Conservation (phyloP, 805 yeast genomes). For the Myxozyma neotropica region DNA sequence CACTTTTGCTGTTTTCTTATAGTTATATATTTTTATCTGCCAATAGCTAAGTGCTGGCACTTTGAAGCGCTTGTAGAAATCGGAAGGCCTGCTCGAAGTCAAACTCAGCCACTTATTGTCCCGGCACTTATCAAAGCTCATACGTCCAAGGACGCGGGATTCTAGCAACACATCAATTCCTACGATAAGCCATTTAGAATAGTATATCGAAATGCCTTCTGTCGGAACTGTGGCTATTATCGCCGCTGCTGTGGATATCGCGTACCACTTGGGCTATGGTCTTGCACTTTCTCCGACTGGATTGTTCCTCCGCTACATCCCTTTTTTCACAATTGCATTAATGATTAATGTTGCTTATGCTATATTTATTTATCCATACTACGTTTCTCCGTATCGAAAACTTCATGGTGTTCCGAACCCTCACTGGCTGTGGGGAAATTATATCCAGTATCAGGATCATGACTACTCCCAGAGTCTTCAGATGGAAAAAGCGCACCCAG, state of each 20-base stretch:
- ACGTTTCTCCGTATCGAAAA: conserved; percentile 23
- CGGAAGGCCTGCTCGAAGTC: no score
- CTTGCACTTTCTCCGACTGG: not conserved
- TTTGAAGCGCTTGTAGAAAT: no score
- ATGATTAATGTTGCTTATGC: not conserved
- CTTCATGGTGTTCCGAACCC: conserved; percentile 6
- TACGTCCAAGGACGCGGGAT: no score
- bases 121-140: no score
- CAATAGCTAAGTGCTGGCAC: no score
- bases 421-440: conserved; percentile 21
- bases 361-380: conserved; percentile 20
- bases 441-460: conserved; percentile 7
- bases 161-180: no score
- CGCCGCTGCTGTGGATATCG: conserved; percentile 9
- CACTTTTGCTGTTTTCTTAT: no score
- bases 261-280: conserved; percentile 1
- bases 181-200: no score
- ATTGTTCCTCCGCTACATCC: conserved; percentile 8
- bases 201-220: conserved; percentile 4
- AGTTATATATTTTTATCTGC: no score
- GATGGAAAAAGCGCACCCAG: conserved; percentile 18
- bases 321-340: not conserved
- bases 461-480: conserved; percentile 13
- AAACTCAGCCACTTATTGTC: no score
- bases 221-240: conserved; percentile 2